Conservation (phyloP, 352 stramenopile genomes). For the Saprolegnia parasitica region DNA sequence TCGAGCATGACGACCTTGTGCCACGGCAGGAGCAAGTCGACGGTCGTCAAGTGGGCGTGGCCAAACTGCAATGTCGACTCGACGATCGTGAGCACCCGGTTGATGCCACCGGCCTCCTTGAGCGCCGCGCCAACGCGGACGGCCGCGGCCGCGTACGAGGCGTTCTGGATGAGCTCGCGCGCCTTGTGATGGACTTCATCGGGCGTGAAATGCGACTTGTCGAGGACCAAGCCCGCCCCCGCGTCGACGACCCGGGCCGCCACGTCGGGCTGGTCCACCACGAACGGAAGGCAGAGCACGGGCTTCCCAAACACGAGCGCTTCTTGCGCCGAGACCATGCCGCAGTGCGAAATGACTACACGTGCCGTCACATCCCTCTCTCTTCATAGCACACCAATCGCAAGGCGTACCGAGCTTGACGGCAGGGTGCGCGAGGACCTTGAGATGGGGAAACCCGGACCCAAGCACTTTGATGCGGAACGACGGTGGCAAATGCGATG, state of each 20-base stretch:
- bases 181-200: constrained; percentile 51
- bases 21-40: constrained; percentile 64
- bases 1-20: constrained; percentile 75
- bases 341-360: constrained; percentile 80
- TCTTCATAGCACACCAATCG: too few species aligned
- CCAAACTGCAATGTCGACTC: constrained; percentile 56
- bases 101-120: constrained; percentile 55
- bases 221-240: constrained; percentile 56
- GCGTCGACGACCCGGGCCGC: constrained; percentile 71
- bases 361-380: too few species aligned
- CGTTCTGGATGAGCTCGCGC: constrained; percentile 46
- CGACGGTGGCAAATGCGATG: constrained; percentile 43
- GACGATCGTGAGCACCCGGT: constrained; percentile 60
- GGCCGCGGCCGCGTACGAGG: constrained; percentile 43
- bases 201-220: constrained; percentile 65
- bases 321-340: constrained; percentile 80
- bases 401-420: constrained; percentile 37
- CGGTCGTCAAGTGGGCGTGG: constrained; percentile 55
- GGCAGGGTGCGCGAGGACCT: constrained; percentile 54
- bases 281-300: constrained; percentile 84
- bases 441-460: constrained; percentile 49
- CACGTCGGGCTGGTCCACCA: constrained; percentile 82
- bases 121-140: constrained; percentile 50
- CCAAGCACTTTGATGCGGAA: constrained; percentile 59
- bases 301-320: constrained; percentile 70